Base-by-base conservation (phyloP, 2,329 filamentous ascomycete genomes). In the Penicillium expansum region DNA sequence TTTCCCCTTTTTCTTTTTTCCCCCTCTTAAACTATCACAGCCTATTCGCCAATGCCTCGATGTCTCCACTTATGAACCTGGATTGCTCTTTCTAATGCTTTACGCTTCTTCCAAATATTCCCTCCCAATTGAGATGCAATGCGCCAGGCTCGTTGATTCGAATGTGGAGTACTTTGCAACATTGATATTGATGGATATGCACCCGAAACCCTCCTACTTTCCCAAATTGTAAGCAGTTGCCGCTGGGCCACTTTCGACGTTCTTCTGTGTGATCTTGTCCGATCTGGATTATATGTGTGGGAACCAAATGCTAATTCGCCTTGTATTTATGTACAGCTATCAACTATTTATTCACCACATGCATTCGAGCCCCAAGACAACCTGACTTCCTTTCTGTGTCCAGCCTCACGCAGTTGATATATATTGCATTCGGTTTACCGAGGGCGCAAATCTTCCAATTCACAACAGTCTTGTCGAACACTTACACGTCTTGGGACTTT, bases 101-200 rank as follows among this genome's bases (percentile, higher is more conserved):
- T 27, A 35, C 50, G 37, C 32, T 45, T 38, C 48, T 56, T 43
- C 38, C 39, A 47, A 43, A 20, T 35, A 18, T 42, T 50, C 41
- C 33, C 11, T 38, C 38, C 37, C 39, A 55, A 56, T 47, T 56
- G 54, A 52, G 29, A 43, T 41, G 30, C 27, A 32, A 56, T 56
- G 54, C 48, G 51, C 51, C 51, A 53, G 32, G 30, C 49, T 29
- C 39, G 22, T 43, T 52, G 24, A 56, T 41, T 41, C 33, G 35
- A 52, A 41, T 35, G 41, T 33, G 41, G 32, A 56, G 32, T 39
- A 35, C 35, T 6, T 30, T 52, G 38, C 39, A 29, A 45, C 33
- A 24, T 18, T 44, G 6, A 39, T 42, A 41, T 27, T 16, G 24
- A 41, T 47, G 41, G 42, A 52, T 38, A 38, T 30, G 14, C 24